Base-by-base conservation (phyloP, 2,329 filamentous ascomycete genomes). In the Falciphora oryzae region DNA sequence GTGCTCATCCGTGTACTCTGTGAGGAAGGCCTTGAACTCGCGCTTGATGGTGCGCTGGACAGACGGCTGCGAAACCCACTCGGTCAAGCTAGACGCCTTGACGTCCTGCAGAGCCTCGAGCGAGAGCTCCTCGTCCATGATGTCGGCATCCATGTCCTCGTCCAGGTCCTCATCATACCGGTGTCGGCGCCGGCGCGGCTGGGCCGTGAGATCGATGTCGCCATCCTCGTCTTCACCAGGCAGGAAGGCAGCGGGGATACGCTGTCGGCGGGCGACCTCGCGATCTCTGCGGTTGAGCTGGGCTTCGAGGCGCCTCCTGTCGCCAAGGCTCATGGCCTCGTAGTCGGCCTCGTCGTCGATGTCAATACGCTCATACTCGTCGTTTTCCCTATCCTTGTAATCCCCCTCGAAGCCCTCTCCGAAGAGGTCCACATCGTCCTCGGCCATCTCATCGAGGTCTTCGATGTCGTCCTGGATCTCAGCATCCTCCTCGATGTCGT, bases 21-120 rank as follows among this genome's bases (percentile, higher is more conserved):
- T 98, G 71, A 99, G 81, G 80, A 99, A 99, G 3, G 91, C 90
- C 76, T 96, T 97, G 85, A 99, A 99, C 77, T 99, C 95, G 72
- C 94, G 87, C 74, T 93, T 93, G 76, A 99, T 95, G 1, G 93
- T 96, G 70, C 92, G 87, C 77, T 97, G 92, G 16, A 99, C 95
- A 18, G 92, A 87, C 3, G 92, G 91, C 70, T 93, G 89, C 18
- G 92, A 89, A 57, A 99, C 90, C 96, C 96, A 99, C 69, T 99
- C 95, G 0, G 93, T 96, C 73, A 99, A 81, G 70, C 91, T 97
- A 25, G 92, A 86, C 25, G 95, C 93, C 76, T 99, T 99, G 68
- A 98, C 89, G 75, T 99, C 95, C 67, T 91, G 88, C 57, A 99
- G 82, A 16, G 92, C 92, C 77, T 98, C 94, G 0, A 98, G 85